A percentile compares a stretch with the other conserved stretches of the same genome.
phyloP scores from a whole-genome alignment of 2,329 filamentous ascomycete species.

The Scedosporium dehoogii region DNA sequence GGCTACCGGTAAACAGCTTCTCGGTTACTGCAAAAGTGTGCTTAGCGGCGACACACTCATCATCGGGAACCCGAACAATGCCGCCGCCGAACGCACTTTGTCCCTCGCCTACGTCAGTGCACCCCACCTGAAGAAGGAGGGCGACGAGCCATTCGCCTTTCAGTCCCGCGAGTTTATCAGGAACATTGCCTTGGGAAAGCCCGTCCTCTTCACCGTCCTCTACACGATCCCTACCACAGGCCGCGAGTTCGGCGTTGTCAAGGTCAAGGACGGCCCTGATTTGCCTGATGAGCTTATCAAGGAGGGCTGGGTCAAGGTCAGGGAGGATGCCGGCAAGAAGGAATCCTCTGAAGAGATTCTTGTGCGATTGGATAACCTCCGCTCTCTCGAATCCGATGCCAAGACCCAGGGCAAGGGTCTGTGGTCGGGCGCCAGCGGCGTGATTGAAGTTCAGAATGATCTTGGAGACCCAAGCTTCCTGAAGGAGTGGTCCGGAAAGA shows the following conservation, averaged over 20 bases:
- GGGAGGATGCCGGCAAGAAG: conserved; percentile 87
- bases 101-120: conserved; percentile 89
- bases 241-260: conserved; percentile 78
- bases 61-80: conserved; percentile 71
- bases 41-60: conserved; percentile 89
- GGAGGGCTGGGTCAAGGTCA: conserved; percentile 85
- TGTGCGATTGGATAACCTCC: conserved; percentile 65
- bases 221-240: conserved; percentile 81
- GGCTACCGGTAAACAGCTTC: conserved; percentile 31
- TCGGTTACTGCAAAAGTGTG: conserved; percentile 80
- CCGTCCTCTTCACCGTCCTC: conserved; percentile 71
- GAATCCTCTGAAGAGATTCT: conserved; percentile 73
- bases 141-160: conserved; percentile 87
- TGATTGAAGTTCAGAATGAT: conserved; percentile 74
- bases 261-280: conserved; percentile 63
- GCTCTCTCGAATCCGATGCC: conserved; percentile 66
- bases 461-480: conserved; percentile 70
- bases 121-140: conserved; percentile 76
- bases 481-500: conserved; percentile 75
- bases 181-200: conserved; percentile 73
- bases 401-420: conserved; percentile 71
- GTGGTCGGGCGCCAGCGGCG: conserved; percentile 57
- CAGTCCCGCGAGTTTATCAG: conserved; percentile 91
- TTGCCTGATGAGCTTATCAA: conserved; percentile 77
- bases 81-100: conserved; percentile 71